Evolutionary conservation across 768 basidiomycete species (phyloP).

Genomic region (Suillus spraguei): DNA sequence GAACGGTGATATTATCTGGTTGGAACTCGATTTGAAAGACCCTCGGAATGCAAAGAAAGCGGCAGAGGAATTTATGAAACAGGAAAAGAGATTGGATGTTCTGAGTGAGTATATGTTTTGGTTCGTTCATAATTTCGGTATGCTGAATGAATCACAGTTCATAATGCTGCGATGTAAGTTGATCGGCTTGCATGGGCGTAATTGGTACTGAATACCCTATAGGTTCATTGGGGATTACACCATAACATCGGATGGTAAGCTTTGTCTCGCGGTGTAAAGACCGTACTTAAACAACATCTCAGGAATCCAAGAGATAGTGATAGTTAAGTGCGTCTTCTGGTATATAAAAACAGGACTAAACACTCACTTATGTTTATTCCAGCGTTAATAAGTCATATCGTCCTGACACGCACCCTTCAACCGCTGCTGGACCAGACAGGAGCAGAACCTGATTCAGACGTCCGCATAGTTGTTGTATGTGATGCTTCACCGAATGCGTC

Average conservation of each 20-base stretch:
- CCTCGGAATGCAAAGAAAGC: conserved; percentile 48
- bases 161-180: conserved; percentile 56
- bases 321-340: conserved; percentile 44
- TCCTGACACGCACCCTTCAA: conserved; percentile 55
- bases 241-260: conserved; percentile 32
- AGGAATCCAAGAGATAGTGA: conserved; percentile 43
- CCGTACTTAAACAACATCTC: background rate
- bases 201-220: conserved; percentile 4
- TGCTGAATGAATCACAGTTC: conserved; percentile 39
- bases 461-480: conserved; percentile 60
- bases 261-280: background rate
- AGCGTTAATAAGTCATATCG: conserved; percentile 57
- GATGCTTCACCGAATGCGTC: background rate
- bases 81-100: conserved; percentile 56
- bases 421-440: conserved; percentile 56
- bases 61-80: conserved; percentile 50
- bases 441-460: conserved; percentile 49
- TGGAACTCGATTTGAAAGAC: conserved; percentile 54
- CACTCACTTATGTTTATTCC: conserved; percentile 13
- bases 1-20: conserved; percentile 49
- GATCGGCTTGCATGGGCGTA: background rate
- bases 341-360: background rate
- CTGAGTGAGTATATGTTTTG: conserved; percentile 40
- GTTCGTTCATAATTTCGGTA: background rate
- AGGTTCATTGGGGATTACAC: conserved; percentile 25